phyloP scores from a whole-genome alignment of 2,329 filamentous ascomycete genomes.

The Pseudogymnoascus sp. region DNA sequence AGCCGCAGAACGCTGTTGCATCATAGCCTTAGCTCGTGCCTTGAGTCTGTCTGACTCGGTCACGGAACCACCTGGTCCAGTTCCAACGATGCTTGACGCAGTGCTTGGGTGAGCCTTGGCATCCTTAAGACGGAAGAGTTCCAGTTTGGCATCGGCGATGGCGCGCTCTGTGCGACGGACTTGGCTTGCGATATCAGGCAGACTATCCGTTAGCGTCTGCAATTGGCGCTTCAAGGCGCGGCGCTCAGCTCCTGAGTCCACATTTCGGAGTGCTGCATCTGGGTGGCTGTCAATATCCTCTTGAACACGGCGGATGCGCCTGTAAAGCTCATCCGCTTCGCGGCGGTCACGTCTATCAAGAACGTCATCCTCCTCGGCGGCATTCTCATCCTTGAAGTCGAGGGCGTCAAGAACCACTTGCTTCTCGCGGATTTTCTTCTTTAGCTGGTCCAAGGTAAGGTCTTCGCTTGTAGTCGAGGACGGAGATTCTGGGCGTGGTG shows the following conservation, averaged over 20 bases:
- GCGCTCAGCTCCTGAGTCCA: conserved; percentile 82
- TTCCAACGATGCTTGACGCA: conserved; percentile 76
- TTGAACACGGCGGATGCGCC: conserved; percentile 82
- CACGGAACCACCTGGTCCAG: conserved; percentile 80
- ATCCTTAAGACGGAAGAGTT: conserved; percentile 89
- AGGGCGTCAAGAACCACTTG: conserved; percentile 91
- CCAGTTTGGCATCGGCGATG: conserved; percentile 84
- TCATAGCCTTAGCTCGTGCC: conserved; percentile 92
- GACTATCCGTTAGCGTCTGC: conserved; percentile 77
- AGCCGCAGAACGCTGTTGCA: conserved; percentile 94
- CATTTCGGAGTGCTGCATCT: conserved; percentile 59
- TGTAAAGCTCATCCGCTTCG: conserved; percentile 90
- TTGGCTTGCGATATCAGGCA: conserved; percentile 86
- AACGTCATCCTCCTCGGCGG: conserved; percentile 82
- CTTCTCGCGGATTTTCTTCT: conserved; percentile 89
- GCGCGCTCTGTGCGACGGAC: conserved; percentile 85
- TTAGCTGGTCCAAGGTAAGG: conserved; percentile 75
- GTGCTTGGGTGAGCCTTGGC: conserved; percentile 84
- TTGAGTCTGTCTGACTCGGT: conserved; percentile 94
- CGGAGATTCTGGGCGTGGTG: conserved; percentile 73
- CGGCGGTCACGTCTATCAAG: conserved; percentile 84
- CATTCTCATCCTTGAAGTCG: conserved; percentile 90
- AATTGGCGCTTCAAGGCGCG: conserved; percentile 82
- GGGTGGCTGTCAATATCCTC: conserved; percentile 93
- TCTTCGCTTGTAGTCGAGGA: conserved; percentile 66